Base-by-base conservation (phyloP, 2,329 filamentous ascomycete species). In the Aspergillus proliferans region DNA sequence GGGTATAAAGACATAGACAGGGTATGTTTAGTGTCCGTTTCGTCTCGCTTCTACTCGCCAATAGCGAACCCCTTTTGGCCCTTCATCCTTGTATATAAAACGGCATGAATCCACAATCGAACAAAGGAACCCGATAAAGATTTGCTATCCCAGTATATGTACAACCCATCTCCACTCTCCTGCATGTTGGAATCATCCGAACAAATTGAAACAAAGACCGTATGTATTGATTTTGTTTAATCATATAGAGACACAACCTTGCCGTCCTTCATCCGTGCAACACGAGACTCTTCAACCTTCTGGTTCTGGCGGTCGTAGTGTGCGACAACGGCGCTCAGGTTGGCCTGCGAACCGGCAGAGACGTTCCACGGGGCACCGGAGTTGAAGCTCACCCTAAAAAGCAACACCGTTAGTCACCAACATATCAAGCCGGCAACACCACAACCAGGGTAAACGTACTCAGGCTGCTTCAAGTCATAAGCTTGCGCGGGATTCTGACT, bases 291-390 rank as follows among this genome's bases (percentile, higher is more conserved):
- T 52, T 85, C 79, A 50, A 74, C 74, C 51, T 79, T 76, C 61
- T 72, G 70, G 49, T 81, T 77, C 60, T 79, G 62, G 60, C 77
- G 76, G 66, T 82, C 71, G 64, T 84, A 86, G 69, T 85, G 81
- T 26, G 76, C 78, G 51, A 83, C 79, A 48, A 85, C 72, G 46
- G 75, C 65, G 61, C 78, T 78, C 58, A 87, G 71, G 61, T 84
- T 77, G 44, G 76, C 77, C 48, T 76, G 68, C 42, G 79, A 78
- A 46, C 84, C 84, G 40, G 84, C 81, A 28, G 76, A 70, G 48
- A 85, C 77, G 61, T 87, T 87, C 68, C 75, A 83, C 14, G 82
- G 82, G 1, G 80, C 80, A 46, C 80, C 78, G 19, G 71, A 68
- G 63, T 86, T 85, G 70, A 86, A 59, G 52, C 50, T 79, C 55